These are phyloP conservation scores for Kokia cookei DNA, from an alignment of 441 rosid species.

Conservation along the genomic window DNA sequence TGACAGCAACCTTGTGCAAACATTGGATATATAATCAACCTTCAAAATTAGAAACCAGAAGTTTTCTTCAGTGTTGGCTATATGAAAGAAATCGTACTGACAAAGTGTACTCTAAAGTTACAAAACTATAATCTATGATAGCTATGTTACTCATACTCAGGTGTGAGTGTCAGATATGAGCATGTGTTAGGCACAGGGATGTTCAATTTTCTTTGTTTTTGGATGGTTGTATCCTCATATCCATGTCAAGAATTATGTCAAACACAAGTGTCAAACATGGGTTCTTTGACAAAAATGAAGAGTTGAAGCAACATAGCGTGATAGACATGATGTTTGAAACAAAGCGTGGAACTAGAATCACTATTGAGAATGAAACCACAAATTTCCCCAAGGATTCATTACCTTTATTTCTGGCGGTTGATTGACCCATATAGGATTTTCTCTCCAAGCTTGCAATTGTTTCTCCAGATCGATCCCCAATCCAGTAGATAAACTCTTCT, in stretches of 20 bases:
- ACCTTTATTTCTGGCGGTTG: conserved; percentile 63
- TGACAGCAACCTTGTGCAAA: neutral
- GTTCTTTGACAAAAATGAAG: neutral
- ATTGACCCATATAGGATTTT: conserved; percentile 63
- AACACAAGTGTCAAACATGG: neutral
- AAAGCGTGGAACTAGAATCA: neutral
- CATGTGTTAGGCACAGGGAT: neutral
- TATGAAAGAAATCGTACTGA: neutral
- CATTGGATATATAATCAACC: neutral
- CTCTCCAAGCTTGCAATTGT: conserved; percentile 73
- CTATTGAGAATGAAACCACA: neutral
- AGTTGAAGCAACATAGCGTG: neutral
- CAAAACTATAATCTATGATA: neutral
- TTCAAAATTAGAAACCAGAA: neutral
- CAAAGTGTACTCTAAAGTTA: neutral
- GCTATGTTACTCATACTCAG: neutral
- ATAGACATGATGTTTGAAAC: neutral
- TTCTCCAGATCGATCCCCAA: conserved; percentile 49
- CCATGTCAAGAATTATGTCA: neutral
- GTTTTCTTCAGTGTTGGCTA: neutral
- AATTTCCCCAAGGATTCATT: neutral
- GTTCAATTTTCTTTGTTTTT: neutral
- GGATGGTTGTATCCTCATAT: neutral
- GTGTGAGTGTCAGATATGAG: neutral
- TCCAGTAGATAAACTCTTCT: conserved; percentile 20